Evolutionary conservation across 2,329 filamentous ascomycete genomes (phyloP).

Genomic region (Chrysoporthe cubensis): DNA sequence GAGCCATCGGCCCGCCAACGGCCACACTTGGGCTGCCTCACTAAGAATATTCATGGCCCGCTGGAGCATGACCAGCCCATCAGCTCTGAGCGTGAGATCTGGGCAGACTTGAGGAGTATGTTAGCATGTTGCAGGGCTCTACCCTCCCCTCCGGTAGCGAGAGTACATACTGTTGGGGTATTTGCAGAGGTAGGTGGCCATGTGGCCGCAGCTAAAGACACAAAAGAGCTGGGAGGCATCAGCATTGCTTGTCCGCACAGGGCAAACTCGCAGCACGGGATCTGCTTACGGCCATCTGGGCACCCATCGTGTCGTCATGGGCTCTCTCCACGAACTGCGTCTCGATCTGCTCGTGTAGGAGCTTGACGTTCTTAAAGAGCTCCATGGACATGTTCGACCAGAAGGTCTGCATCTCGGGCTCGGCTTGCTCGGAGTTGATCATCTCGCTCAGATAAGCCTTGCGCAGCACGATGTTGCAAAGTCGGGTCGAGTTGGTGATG

Average conservation of each 20-base stretch:
- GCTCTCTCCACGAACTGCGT: slow-evolving; percentile 53
- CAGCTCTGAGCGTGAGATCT: slow-evolving; percentile 43
- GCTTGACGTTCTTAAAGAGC: slow-evolving; percentile 53
- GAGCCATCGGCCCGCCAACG: slow-evolving; percentile 57
- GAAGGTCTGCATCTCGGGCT: slow-evolving; percentile 43
- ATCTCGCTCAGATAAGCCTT: slow-evolving; percentile 58
- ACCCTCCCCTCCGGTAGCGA: neutral
- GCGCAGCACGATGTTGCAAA: slow-evolving; percentile 61
- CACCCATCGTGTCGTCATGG: slow-evolving; percentile 53
- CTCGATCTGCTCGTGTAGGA: slow-evolving; percentile 54
- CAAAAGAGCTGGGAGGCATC: slow-evolving; percentile 48
- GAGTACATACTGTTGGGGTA: slow-evolving; percentile 50
- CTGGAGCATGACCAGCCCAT: slow-evolving; percentile 51
- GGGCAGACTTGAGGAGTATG: slow-evolving; percentile 45
- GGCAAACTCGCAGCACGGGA: too few species aligned
- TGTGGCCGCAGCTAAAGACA: slow-evolving; percentile 58
- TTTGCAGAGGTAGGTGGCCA: slow-evolving; percentile 56
- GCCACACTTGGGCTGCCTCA: slow-evolving; percentile 56
- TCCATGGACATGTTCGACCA: slow-evolving; percentile 50
- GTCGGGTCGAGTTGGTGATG: slow-evolving; percentile 57
- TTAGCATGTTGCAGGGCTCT: slow-evolving; percentile 17
- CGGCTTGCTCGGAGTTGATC: slow-evolving; percentile 45
- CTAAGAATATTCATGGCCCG: slow-evolving; percentile 50
- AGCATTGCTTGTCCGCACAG: neutral
- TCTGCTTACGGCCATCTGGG: slow-evolving; percentile 53